phyloP scores from a whole-genome alignment of 805 yeast genomes.

The Candida qinlingensis region DNA sequence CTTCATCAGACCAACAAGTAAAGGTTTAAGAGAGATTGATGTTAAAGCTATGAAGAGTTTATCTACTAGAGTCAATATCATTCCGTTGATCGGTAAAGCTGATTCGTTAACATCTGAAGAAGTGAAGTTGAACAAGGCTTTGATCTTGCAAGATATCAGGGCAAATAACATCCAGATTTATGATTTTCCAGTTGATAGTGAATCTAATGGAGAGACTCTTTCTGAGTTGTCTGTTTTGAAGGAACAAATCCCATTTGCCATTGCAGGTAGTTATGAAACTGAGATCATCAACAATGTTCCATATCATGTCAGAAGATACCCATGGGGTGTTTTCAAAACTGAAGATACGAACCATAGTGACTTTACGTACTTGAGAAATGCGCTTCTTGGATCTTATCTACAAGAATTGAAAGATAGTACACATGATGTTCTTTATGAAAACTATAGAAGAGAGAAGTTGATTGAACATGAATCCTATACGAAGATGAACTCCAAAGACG shows the following conservation, averaged over 20 bases:
- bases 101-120: slow-evolving; percentile 73
- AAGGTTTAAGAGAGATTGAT: slow-evolving; percentile 68
- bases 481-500: not conserved
- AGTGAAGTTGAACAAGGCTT: slow-evolving; percentile 44
- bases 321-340: slow-evolving; percentile 62
- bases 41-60: slow-evolving; percentile 63
- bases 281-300: slow-evolving; percentile 26
- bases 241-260: slow-evolving; percentile 54
- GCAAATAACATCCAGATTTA: slow-evolving; percentile 58
- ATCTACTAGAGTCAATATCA: slow-evolving; percentile 69
- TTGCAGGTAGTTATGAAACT: slow-evolving; percentile 51
- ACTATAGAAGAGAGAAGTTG: slow-evolving; percentile 68
- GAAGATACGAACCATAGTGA: slow-evolving; percentile 61
- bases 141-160: slow-evolving; percentile 51
- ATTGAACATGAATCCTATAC: slow-evolving; percentile 23
- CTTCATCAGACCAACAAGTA: slow-evolving; percentile 66
- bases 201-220: slow-evolving; percentile 21
- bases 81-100: slow-evolving; percentile 78
- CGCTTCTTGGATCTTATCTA: slow-evolving; percentile 71
- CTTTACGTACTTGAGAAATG: slow-evolving; percentile 63
- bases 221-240: slow-evolving; percentile 33
- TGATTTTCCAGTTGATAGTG: slow-evolving; percentile 41
- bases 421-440: slow-evolving; percentile 69
- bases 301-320: slow-evolving; percentile 49
- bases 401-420: slow-evolving; percentile 80